Evolutionary conservation across 441 rosid species (phyloP).

Genomic region (Macaranga tanarius): DNA sequence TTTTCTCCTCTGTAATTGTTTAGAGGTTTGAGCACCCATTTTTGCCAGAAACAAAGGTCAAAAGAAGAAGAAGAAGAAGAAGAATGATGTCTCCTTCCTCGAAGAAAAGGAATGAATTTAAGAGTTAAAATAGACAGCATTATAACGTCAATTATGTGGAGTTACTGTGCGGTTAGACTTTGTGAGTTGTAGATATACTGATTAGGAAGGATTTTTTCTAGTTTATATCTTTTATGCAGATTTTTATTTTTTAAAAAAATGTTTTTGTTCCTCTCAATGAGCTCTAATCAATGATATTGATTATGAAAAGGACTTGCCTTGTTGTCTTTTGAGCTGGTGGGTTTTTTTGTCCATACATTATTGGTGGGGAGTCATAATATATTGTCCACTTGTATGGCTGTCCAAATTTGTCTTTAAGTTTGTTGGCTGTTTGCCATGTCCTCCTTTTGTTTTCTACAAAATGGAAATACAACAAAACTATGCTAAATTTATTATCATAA

Average conservation of each 20-base stretch:
- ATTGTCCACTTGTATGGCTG: conserved; percentile 31
- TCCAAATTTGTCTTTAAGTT: conserved; percentile 20
- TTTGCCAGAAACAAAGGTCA: conserved; percentile 18
- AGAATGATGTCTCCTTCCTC: conserved; percentile 22
- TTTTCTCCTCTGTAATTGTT: conserved; percentile 52
- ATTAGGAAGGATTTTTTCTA: not conserved
- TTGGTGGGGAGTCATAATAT: conserved; percentile 22
- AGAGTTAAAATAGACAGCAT: conserved; percentile 23
- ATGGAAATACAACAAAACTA: not conserved
- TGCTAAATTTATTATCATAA: not conserved
- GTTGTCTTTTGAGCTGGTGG: conserved; percentile 16
- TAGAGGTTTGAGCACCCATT: conserved; percentile 75
- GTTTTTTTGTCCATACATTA: conserved; percentile 4
- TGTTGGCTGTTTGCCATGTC: not conserved
- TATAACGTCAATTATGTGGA: conserved; percentile 12
- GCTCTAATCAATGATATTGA: not conserved
- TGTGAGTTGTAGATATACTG: conserved; percentile 2
- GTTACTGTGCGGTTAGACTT: conserved; percentile 5
- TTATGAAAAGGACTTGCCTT: conserved; percentile 9
- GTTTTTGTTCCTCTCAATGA: not conserved
- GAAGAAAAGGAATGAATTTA: not conserved
- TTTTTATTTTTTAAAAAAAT: no score
- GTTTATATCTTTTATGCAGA: not conserved
- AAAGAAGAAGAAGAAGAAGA: conserved; percentile 26
- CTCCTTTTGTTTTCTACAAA: not conserved